A percentile compares a stretch with the other conserved stretches of the same genome.
phyloP scores from a whole-genome alignment of 2,329 filamentous ascomycete species.

The Ceratocystis harringtonii region DNA sequence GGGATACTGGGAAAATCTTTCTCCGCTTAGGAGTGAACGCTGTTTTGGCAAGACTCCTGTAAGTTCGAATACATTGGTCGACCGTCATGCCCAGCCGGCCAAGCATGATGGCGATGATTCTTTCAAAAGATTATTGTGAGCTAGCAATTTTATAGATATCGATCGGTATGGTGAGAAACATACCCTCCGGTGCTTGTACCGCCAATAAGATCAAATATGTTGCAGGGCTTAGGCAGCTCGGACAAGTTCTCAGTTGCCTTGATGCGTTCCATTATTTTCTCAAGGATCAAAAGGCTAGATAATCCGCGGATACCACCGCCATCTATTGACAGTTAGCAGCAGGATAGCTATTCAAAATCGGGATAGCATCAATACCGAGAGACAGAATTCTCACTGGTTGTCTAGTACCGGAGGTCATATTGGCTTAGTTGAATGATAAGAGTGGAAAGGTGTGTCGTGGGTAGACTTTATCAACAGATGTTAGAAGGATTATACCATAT shows the following conservation, averaged over 20 bases:
- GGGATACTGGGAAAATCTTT: not conserved
- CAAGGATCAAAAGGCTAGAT: constrained; percentile 22
- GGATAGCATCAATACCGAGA: too few relatives aligned
- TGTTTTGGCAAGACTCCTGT: not conserved
- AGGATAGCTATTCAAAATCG: too few relatives aligned
- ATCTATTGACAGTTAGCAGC: constrained; percentile 14
- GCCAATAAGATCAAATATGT: constrained; percentile 23
- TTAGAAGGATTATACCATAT: too few relatives aligned
- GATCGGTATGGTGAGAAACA: not conserved
- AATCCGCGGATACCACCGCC: constrained; percentile 21
- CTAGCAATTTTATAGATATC: too few relatives aligned
- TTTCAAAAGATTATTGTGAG: not conserved
- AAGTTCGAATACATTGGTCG: not conserved
- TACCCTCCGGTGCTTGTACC: constrained; percentile 24
- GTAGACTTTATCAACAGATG: too few relatives aligned
- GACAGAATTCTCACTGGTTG: too few relatives aligned
- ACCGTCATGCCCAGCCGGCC: not conserved
- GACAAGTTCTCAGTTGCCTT: constrained; percentile 14
- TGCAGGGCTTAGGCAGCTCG: constrained; percentile 20
- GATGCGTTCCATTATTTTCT: constrained; percentile 21
- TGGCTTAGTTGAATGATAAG: too few relatives aligned
- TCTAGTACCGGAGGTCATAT: too few relatives aligned
- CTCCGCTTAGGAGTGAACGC: not conserved
- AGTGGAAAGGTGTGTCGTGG: too few relatives aligned
- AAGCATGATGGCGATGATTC: not conserved